A percentile compares a stretch with the other conserved stretches of the same genome.
Evolutionary conservation across 2,329 filamentous ascomycete genomes (phyloP).

Genomic region (Colletotrichum navitas): DNA sequence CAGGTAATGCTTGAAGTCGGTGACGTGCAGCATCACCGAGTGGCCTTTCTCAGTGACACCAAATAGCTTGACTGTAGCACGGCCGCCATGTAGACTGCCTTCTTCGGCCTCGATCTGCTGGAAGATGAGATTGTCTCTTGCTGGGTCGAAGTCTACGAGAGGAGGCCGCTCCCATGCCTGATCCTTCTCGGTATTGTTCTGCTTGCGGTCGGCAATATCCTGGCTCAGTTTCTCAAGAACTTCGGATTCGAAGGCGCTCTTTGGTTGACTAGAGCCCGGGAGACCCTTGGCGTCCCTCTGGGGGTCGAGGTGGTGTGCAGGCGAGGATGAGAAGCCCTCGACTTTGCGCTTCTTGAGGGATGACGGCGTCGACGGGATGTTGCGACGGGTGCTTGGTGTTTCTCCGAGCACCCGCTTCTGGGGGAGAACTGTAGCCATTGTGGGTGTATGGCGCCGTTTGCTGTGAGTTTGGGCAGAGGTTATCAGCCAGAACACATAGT

Average conservation of each 20-base stretch:
- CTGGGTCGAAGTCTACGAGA: constrained; percentile 64
- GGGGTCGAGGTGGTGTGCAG: constrained; percentile 70
- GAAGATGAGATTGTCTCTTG: constrained; percentile 81
- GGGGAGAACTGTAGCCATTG: constrained; percentile 68
- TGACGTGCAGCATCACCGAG: constrained; percentile 95
- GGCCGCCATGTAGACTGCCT: constrained; percentile 82
- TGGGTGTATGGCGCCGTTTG: constrained; percentile 28
- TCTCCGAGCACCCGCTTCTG: constrained; percentile 82
- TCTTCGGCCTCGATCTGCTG: constrained; percentile 97
- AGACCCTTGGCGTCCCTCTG: constrained; percentile 73
- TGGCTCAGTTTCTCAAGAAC: constrained; percentile 96
- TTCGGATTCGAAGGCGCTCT: constrained; percentile 93
- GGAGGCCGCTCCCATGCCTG: constrained; percentile 85
- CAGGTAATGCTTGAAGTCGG: constrained; percentile 95
- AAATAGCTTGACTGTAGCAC: constrained; percentile 87
- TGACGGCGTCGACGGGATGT: constrained; percentile 67
- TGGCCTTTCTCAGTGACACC: constrained; percentile 88
- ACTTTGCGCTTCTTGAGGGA: constrained; percentile 87
- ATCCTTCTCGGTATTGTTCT: constrained; percentile 90
- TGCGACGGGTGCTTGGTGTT: constrained; percentile 72
- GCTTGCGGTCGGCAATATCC: constrained; percentile 87
- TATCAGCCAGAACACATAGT: constrained; percentile 32
- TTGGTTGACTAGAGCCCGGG: constrained; percentile 80
- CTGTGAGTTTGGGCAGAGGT: background rate
- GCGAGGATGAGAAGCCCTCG: constrained; percentile 70